Conservation (phyloP, 139 green algal genomes). For the Tetraselmis striata region DNA sequence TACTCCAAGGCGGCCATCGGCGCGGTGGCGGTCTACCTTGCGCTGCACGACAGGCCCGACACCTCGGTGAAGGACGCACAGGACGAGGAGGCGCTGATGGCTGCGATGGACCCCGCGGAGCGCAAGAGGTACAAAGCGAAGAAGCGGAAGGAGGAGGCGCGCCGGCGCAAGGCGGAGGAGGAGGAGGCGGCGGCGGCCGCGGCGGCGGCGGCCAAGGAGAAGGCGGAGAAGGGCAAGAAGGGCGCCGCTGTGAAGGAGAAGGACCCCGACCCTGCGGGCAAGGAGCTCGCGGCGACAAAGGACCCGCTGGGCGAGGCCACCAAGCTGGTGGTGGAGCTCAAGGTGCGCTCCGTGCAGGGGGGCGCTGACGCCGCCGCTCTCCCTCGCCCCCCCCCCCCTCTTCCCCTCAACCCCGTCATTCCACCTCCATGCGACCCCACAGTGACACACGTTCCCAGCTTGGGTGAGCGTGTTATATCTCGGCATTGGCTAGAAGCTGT, state of each 20-base stretch:
- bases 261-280: conserved; percentile 83
- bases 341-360: too few relatives aligned
- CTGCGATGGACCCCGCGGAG: conserved; percentile 63
- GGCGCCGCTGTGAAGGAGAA: conserved; percentile 28
- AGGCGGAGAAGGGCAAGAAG: conserved; percentile 47
- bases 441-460: too few relatives aligned
- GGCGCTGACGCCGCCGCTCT: too few relatives aligned
- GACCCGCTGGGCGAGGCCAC: conserved; percentile 81
- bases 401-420: too few relatives aligned
- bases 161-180: conserved; percentile 37
- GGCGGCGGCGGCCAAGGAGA: conserved; percentile 27
- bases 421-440: too few relatives aligned
- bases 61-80: conserved; percentile 4
- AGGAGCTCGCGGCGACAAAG: conserved; percentile 54
- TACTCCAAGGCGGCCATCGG: conserved; percentile 63
- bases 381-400: too few relatives aligned
- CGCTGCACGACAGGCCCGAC: conserved; percentile 52
- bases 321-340: conserved; percentile 75
- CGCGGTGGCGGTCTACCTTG: conserved; percentile 66
- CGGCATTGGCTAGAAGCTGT: too few relatives aligned
- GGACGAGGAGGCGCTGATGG: conserved; percentile 51
- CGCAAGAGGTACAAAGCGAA: conserved; percentile 52
- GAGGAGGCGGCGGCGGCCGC: conserved; percentile 13
- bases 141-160: conserved; percentile 31
- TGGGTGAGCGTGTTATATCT: too few relatives aligned